Conservation (phyloP, 2,329 filamentous ascomycete species). For the Alternaria ethzedia region DNA sequence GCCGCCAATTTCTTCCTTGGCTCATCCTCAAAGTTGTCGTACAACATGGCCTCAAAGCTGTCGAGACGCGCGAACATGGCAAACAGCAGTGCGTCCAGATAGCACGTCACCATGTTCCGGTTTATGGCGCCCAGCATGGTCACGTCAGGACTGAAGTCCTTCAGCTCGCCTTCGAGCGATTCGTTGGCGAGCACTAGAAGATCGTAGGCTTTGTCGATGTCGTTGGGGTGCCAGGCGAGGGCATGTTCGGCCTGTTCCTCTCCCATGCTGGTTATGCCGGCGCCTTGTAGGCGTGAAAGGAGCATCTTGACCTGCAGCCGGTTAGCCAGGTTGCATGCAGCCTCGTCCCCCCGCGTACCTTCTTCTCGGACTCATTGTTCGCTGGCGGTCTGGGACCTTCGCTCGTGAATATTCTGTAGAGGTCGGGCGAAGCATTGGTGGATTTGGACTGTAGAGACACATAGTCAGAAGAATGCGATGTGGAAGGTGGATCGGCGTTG, state of each 20-base stretch:
- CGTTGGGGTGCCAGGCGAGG: constrained; percentile 69
- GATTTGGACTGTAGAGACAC: constrained; percentile 32
- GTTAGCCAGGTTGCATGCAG: constrained; percentile 7
- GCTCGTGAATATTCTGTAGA: constrained; percentile 69
- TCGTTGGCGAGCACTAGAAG: constrained; percentile 80
- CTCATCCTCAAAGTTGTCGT: constrained; percentile 77
- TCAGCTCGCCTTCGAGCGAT: constrained; percentile 79
- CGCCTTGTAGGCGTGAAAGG: constrained; percentile 58
- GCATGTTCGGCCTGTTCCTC: constrained; percentile 69
- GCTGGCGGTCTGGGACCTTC: constrained; percentile 58
- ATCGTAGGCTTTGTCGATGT: constrained; percentile 76
- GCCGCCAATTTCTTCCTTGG: constrained; percentile 75
- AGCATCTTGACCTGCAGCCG: constrained; percentile 59
- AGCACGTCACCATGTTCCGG: constrained; percentile 87
- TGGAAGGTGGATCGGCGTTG: constrained; percentile 16
- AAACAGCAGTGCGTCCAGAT: constrained; percentile 87
- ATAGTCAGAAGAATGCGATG: constrained; percentile 34
- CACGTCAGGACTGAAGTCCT: constrained; percentile 73
- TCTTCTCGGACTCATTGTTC: constrained; percentile 65
- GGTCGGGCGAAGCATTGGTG: constrained; percentile 50
- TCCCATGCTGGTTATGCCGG: constrained; percentile 63
- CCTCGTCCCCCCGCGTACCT: constrained; percentile 38
- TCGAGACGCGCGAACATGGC: constrained; percentile 93
- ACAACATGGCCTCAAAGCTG: constrained; percentile 91
- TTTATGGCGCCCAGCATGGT: constrained; percentile 87